A percentile compares a stretch with the other conserved stretches of the same genome.
Conservation (phyloP, 345 rosid genomes). For the Sapria himalayana region DNA sequence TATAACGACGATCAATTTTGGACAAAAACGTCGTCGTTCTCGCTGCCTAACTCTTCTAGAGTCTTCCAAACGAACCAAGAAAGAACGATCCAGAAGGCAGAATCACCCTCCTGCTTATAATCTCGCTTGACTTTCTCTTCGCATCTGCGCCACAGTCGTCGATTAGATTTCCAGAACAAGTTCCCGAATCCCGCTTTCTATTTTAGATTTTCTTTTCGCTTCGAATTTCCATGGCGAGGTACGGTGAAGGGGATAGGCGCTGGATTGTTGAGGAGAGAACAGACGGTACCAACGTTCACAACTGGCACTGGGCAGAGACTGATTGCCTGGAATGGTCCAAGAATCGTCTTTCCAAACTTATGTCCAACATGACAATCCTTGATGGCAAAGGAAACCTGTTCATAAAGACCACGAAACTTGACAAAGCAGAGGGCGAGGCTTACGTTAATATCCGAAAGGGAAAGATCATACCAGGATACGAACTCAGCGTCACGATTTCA, state of each 20-base stretch:
- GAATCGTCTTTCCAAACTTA: conserved; percentile 28
- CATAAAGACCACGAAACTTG: conserved; percentile 37
- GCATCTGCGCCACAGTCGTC: neutral
- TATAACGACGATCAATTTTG: too few relatives aligned
- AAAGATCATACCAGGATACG: conserved; percentile 88
- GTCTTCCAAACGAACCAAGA: neutral
- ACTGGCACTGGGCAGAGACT: conserved; percentile 99
- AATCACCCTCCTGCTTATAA: neutral
- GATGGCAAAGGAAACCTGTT: conserved; percentile 46
- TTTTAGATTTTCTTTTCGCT: neutral
- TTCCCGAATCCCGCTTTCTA: neutral
- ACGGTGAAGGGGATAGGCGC: conserved; percentile 92
- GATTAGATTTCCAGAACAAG: neutral
- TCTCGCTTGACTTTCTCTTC: neutral
- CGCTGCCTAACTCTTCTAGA: too few relatives aligned
- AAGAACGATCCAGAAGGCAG: neutral
- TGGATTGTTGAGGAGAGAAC: conserved; percentile 95
- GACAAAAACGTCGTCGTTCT: too few relatives aligned
- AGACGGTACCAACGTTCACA: conserved; percentile 94
- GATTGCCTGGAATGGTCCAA: conserved; percentile 81
- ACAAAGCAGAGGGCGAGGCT: conserved; percentile 81
- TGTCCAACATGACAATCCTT: conserved; percentile 31
- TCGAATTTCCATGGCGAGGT: conserved; percentile 41
- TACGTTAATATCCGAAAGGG: conserved; percentile 87
- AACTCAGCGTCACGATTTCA: conserved; percentile 33